Conservation (phyloP, 306 rosid species). For the Medicago truncatula region MtrunA17r5.0-ANR NC_053044.1:53389001-53389500, state of each 20-base stretch:
- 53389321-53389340: conserved; percentile 50
- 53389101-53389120: conserved; percentile 78
- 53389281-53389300: conserved; percentile 86
- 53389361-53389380: conserved; percentile 19
- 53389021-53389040: conserved; percentile 58
- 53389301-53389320: conserved; percentile 92
- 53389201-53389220: conserved; percentile 83
- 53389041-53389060: conserved; percentile 71
- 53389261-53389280: conserved; percentile 90
- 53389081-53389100: conserved; percentile 80
- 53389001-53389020: conserved; percentile 18
- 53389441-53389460: conserved; percentile 90
- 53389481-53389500: conserved; percentile 91
- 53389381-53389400: conserved; percentile 38
- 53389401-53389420: conserved; percentile 83
- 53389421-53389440: conserved; percentile 97
- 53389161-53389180: conserved; percentile 86
- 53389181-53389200: conserved; percentile 85
- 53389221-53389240: conserved; percentile 77
- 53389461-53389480: conserved; percentile 94
- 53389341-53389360: conserved; percentile 30
- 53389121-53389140: conserved; percentile 93
- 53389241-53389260: conserved; percentile 86
- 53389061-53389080: conserved; percentile 90
- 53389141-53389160: conserved; percentile 84